Percentiles rank a stretch among this genome's conserved stretches.
Evolutionary conservation across 78 protist genomes (phyloP).

Genomic region (Tieghemostelium lacteum): DNA sequence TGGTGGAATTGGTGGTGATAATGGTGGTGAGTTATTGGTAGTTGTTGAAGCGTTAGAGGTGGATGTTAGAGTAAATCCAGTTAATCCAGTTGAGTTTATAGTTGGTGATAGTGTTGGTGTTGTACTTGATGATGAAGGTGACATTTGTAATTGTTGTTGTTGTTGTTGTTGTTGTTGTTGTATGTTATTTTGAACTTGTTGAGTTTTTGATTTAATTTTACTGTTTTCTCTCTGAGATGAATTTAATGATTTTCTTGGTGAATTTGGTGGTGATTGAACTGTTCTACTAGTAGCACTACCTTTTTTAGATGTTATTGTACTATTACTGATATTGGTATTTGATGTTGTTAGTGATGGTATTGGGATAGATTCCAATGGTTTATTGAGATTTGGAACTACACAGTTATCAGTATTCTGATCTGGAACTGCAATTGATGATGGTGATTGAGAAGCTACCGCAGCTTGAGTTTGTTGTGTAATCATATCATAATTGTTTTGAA

Average conservation of each 20-base stretch:
- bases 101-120: slow-evolving; percentile 41
- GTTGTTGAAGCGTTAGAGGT: slow-evolving; percentile 1
- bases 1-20: neutral
- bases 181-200: slow-evolving; percentile 1
- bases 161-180: neutral
- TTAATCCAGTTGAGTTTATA: neutral
- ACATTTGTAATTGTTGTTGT: neutral
- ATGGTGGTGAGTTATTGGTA: neutral
- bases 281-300: neutral
- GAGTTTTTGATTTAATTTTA: slow-evolving; percentile 18
- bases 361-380: neutral
- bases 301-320: neutral
- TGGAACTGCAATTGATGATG: neutral
- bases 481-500: neutral
- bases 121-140: slow-evolving; percentile 3
- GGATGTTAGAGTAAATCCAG: slow-evolving; percentile 1
- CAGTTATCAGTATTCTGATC: neutral
- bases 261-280: slow-evolving; percentile 23
- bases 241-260: slow-evolving; percentile 2
- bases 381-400: neutral
- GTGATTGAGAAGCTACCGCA: neutral
- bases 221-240: no score
- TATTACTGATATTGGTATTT: neutral
- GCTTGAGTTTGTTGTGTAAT: neutral
- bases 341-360: slow-evolving; percentile 1